phyloP scores from a whole-genome alignment of 1,284 basidiomycete genomes.

The Inonotus obliquus region DNA sequence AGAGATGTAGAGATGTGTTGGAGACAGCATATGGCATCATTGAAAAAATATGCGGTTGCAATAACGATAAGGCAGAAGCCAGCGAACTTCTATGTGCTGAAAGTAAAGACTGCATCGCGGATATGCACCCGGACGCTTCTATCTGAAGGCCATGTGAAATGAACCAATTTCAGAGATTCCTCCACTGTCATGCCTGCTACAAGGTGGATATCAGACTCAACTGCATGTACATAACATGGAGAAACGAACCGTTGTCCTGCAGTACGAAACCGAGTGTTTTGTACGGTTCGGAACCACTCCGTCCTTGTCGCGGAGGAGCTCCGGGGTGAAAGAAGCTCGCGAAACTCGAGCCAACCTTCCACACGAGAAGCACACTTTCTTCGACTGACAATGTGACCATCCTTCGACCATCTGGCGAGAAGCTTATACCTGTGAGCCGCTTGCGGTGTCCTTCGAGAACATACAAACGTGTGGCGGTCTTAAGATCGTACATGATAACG shows the following conservation, averaged over 20 bases:
- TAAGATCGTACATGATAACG: conserved; percentile 94
- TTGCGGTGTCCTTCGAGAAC: conserved; percentile 90
- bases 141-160: conserved; percentile 80
- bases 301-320: conserved; percentile 86
- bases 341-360: conserved; percentile 87
- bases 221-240: neutral
- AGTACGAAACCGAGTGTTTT: conserved; percentile 78
- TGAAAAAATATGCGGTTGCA: neutral
- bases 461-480: conserved; percentile 91
- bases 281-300: conserved; percentile 75
- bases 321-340: conserved; percentile 89
- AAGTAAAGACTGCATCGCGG: conserved; percentile 75
- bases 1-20: neutral
- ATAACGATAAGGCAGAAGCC: neutral
- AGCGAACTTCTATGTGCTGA: conserved; percentile 55
- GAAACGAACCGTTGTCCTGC: conserved; percentile 54
- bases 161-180: conserved; percentile 67
- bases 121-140: conserved; percentile 81
- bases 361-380: conserved; percentile 78
- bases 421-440: conserved; percentile 75
- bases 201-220: conserved; percentile 4
- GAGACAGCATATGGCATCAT: neutral
- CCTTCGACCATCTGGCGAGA: conserved; percentile 89
- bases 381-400: conserved; percentile 85
- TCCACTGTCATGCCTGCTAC: conserved; percentile 66